Evolutionary conservation across 2,329 filamentous ascomycete genomes (phyloP).

Genomic region (Pseudogymnoascus sp.): DNA sequence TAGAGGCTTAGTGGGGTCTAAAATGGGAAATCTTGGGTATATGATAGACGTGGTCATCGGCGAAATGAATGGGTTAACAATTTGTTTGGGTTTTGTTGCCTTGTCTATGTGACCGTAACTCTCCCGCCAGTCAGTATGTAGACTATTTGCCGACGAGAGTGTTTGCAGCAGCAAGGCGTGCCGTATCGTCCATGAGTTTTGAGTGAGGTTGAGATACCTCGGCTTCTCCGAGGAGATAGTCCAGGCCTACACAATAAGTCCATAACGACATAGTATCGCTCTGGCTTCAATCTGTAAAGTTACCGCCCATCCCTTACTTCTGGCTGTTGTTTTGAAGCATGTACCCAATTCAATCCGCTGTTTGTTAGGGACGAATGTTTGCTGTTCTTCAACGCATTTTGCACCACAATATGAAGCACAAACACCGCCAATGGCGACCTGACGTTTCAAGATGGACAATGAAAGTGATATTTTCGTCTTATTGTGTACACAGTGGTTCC

Average conservation of each 20-base stretch:
- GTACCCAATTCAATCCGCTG: background rate
- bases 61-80: constrained; percentile 1
- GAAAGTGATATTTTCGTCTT: constrained; percentile 4
- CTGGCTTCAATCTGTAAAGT: background rate
- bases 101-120: background rate
- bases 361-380: background rate
- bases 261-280: background rate
- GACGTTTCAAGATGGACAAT: background rate
- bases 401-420: background rate
- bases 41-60: background rate
- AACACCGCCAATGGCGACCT: background rate
- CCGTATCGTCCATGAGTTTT: background rate
- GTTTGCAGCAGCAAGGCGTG: background rate
- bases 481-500: constrained; percentile 8
- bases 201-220: background rate
- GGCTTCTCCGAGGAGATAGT: background rate
- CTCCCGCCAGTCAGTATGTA: background rate
- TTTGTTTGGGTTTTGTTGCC: background rate
- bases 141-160: background rate
- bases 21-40: background rate
- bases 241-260: background rate
- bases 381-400: background rate
- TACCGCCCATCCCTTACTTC: background rate
- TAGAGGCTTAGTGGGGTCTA: background rate
- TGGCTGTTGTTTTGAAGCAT: background rate